These are phyloP conservation scores for Fusarium pseudograminearum DNA, from an alignment of 2,329 filamentous ascomycete species.

Conservation along the genomic window DNA sequence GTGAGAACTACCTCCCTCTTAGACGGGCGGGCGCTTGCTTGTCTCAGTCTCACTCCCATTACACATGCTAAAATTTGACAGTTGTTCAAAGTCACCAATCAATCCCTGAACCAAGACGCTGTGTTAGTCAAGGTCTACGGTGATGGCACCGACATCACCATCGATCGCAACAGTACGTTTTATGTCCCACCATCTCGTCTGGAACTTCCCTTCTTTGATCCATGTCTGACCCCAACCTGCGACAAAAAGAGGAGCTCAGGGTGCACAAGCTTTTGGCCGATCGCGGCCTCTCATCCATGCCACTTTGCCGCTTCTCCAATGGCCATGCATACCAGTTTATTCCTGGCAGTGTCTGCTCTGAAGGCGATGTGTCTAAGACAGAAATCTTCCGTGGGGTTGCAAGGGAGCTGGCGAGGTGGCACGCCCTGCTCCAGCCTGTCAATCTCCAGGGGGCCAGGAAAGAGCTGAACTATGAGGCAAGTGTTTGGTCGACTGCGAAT, in stretches of 20 bases:
- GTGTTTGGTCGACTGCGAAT: slow-evolving; percentile 41
- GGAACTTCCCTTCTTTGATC: slow-evolving; percentile 4
- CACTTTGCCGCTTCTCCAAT: slow-evolving; percentile 38
- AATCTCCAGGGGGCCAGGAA: background rate
- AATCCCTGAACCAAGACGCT: background rate
- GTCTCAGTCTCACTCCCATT: background rate
- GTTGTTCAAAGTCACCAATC: slow-evolving; percentile 37
- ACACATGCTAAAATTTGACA: slow-evolving; percentile 16
- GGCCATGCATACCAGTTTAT: slow-evolving; percentile 41
- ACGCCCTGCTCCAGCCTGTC: slow-evolving; percentile 20
- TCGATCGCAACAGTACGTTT: slow-evolving; percentile 41
- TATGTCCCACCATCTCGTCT: slow-evolving; percentile 1
- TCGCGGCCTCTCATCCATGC: slow-evolving; percentile 29
- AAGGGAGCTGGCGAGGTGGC: slow-evolving; percentile 39
- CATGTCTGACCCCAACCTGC: slow-evolving; percentile 22
- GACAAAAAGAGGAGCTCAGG: slow-evolving; percentile 39
- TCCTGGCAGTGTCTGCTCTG: slow-evolving; percentile 28
- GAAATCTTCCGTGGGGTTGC: slow-evolving; percentile 35
- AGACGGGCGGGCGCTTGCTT: background rate
- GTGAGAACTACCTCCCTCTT: slow-evolving; percentile 10
- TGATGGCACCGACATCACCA: slow-evolving; percentile 41
- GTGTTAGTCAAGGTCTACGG: slow-evolving; percentile 42
- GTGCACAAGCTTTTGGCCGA: slow-evolving; percentile 38
- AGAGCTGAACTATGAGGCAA: slow-evolving; percentile 20
- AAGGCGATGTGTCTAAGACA: slow-evolving; percentile 28